These are phyloP conservation scores for Lyophyllum atratum DNA, from an alignment of 768 basidiomycete species.

Conservation along the genomic window DNA sequence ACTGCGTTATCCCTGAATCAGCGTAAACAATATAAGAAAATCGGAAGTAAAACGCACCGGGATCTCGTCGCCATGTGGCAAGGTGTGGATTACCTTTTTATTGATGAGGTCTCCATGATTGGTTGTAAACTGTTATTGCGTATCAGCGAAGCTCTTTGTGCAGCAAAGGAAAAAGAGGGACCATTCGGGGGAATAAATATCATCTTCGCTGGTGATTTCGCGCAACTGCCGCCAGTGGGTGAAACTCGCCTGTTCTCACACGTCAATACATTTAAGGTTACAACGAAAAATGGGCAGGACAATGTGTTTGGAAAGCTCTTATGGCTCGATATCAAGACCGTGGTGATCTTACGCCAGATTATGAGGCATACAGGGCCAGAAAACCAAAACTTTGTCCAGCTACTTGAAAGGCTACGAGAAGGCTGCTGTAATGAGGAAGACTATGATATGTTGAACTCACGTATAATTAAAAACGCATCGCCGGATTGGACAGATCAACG, in stretches of 20 bases:
- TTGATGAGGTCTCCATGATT: constrained; percentile 44
- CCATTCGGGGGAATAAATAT: constrained; percentile 42
- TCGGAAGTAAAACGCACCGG: not conserved
- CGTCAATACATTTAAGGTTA: not conserved
- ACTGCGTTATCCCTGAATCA: constrained; percentile 20
- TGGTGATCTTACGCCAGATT: not conserved
- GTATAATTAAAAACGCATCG: not conserved
- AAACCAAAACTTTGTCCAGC: not conserved
- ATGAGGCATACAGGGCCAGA: not conserved
- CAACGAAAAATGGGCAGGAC: not conserved
- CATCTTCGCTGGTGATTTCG: constrained; percentile 46
- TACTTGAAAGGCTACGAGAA: not conserved
- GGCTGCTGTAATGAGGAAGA: not conserved
- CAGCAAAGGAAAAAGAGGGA: constrained; percentile 28
- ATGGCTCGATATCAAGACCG: not conserved
- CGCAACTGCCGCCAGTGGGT: constrained; percentile 39
- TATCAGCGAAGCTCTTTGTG: constrained; percentile 32
- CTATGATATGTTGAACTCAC: not conserved
- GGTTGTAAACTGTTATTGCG: constrained; percentile 30
- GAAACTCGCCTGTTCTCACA: constrained; percentile 21
- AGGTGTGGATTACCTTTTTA: constrained; percentile 38
- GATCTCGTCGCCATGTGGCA: constrained; percentile 33
- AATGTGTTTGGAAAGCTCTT: not conserved
- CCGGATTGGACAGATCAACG: not conserved
- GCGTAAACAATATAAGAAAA: not conserved